A percentile compares a stretch with the other conserved stretches of the same genome.
Conservation (phyloP, 768 basidiomycete species). For the Boletus fagicola region DNA sequence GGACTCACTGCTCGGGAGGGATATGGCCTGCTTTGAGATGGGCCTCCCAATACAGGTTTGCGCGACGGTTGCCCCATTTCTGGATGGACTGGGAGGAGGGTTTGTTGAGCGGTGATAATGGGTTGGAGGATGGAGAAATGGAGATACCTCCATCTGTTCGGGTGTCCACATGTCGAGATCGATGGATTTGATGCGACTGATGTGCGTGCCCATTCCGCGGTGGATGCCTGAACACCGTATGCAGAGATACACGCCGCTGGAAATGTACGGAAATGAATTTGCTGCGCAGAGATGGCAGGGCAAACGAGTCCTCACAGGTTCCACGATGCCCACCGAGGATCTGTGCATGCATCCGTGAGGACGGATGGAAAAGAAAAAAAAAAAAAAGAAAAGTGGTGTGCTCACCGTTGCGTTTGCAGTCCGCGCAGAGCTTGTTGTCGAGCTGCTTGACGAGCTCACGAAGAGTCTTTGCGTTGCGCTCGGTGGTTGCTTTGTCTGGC, state of each 20-base stretch:
- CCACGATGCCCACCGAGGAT: conserved; percentile 98
- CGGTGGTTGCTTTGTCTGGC: conserved; percentile 86
- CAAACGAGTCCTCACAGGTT: conserved; percentile 64
- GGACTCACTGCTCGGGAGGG: conserved; percentile 89
- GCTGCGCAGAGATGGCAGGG: neutral
- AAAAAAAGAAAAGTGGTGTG: neutral
- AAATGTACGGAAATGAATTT: conserved; percentile 3
- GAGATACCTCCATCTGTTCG: conserved; percentile 86
- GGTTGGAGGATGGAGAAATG: conserved; percentile 14
- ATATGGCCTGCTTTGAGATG: conserved; percentile 89
- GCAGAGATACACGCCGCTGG: conserved; percentile 89
- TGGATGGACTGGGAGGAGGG: conserved; percentile 60
- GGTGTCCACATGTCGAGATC: conserved; percentile 98
- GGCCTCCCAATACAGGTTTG: conserved; percentile 96
- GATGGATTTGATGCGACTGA: conserved; percentile 94
- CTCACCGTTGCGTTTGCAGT: conserved; percentile 95
- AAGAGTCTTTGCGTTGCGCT: conserved; percentile 72
- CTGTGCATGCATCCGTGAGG: conserved; percentile 38
- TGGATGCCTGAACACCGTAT: conserved; percentile 98
- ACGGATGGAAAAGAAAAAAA: neutral
- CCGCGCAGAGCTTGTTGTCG: conserved; percentile 93
- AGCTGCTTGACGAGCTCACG: conserved; percentile 84
- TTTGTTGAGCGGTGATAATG: neutral
- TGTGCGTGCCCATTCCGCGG: conserved; percentile 97
- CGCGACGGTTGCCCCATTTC: conserved; percentile 92